Conservation (phyloP, 495 filamentous ascomycete genomes). For the Annulohypoxylon maeteangense region DNA sequence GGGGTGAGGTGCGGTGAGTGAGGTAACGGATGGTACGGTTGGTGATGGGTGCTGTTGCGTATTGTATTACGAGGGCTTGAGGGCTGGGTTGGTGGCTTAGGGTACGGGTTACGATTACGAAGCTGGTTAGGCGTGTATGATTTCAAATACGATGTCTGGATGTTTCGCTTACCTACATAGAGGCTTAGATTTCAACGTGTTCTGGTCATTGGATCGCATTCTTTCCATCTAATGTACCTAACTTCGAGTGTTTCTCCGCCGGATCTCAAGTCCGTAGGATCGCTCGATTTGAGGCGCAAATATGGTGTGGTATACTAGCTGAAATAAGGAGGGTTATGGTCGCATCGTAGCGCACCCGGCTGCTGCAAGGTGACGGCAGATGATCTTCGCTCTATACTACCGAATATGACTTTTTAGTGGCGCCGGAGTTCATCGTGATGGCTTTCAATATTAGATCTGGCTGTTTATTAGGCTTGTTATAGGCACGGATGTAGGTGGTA, state of each 20-base stretch:
- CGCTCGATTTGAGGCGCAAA: background rate
- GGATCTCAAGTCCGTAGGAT: background rate
- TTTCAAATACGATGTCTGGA: conserved; percentile 1
- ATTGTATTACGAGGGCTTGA: background rate
- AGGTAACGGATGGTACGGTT: background rate
- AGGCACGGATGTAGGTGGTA: background rate
- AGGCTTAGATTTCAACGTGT: conserved; percentile 1
- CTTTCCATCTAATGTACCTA: background rate
- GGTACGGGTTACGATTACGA: conserved; percentile 7
- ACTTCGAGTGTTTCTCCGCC: background rate
- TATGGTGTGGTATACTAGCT: conserved; percentile 8
- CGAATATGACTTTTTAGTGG: conserved; percentile 8
- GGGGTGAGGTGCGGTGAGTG: conserved; percentile 19
- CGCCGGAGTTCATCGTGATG: conserved; percentile 21
- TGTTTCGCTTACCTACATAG: background rate
- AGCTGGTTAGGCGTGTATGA: background rate
- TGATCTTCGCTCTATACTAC: conserved; percentile 29
- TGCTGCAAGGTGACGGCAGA: conserved; percentile 36
- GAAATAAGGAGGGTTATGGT: conserved; percentile 24
- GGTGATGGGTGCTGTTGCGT: background rate
- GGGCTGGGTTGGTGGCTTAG: background rate
- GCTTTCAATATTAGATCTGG: background rate
- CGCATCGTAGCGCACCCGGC: conserved; percentile 22
- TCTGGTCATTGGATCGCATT: conserved; percentile 19
- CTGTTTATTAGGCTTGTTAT: background rate